Base-by-base conservation (phyloP, 2,329 filamentous ascomycete species). In the Claviceps sp. region DNA sequence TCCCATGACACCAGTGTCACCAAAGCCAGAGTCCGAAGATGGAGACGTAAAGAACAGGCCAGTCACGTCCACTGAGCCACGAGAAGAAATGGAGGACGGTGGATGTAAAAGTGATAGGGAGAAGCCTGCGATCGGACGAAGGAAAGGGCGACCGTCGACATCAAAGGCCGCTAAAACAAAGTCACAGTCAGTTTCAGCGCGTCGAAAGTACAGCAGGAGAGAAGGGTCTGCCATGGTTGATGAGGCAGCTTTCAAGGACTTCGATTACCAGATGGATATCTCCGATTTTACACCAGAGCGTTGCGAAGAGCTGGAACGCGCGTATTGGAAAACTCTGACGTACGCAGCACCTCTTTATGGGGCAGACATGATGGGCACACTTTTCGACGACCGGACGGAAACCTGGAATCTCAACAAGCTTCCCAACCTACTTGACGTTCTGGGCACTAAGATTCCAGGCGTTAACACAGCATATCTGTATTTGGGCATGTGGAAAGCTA, bases 401-500 rank as follows among this genome's bases (percentile, higher is more conserved):
- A 76, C 74, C 37, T 98, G 93, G 93, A 98, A 98, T 60, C 81
- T 98, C 45, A 93, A 94, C 60, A 94, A 95, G 64, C 76, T 98
- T 34, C 88, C 89, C 13, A 98, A 97, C 60, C 71, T 98, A 52
- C 77, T 98, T 41, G 93, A 98, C 67, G 88, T 96, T 4, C 75
- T 98, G 2, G 93, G 93, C 6, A 91, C 89, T 52, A 95, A 96
- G 60, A 89, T 98, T 8, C 94, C 93, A 3, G 93, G 93, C 58
- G 94, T 98, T 63, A 98, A 98, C 63, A 98, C 91, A 1, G 91
- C 93, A 2, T 98, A 98, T 64, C 79, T 98, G 1, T 98, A 98
- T 64, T 76, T 98, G 54, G 93, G 93, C 44, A 98, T 98, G 93
- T 98, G 93, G 93, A 97, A 97, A 68, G 91, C 93, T 13, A 97